phyloP scores from a whole-genome alignment of 1,139 yeast species.

The Yamadazyma taylorii region DNA sequence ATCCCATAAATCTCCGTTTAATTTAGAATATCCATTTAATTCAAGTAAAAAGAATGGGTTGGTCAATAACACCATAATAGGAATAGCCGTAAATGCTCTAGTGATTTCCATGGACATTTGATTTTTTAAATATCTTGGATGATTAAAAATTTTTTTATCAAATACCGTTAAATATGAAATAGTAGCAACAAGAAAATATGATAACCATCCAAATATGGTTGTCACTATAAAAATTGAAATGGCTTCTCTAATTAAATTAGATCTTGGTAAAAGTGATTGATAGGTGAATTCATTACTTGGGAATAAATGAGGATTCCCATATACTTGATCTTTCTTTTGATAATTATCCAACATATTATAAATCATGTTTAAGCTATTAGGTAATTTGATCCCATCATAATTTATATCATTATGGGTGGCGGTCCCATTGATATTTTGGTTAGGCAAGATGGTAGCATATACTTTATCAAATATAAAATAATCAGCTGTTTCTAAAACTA shows the following conservation, averaged over 20 bases:
- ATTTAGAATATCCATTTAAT: constrained; percentile 75
- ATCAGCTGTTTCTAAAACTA: constrained; percentile 79
- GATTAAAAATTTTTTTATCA: constrained; percentile 88
- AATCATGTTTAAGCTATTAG: constrained; percentile 18
- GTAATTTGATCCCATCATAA: constrained; percentile 4
- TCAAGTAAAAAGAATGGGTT: constrained; percentile 88
- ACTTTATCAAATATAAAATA: constrained; percentile 67
- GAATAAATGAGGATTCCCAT: constrained; percentile 39
- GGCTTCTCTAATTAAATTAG: constrained; percentile 69
- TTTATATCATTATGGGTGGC: constrained; percentile 5
- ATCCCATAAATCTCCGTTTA: constrained; percentile 66
- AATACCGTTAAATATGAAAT: constrained; percentile 74
- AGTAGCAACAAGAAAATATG: constrained; percentile 76
- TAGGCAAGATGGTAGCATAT: constrained; percentile 55
- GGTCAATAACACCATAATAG: constrained; percentile 82
- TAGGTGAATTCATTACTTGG: constrained; percentile 54
- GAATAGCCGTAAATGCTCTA: constrained; percentile 79
- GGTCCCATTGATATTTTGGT: constrained; percentile 21
- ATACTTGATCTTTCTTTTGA: constrained; percentile 38
- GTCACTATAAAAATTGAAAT: constrained; percentile 70
- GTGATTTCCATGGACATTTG: constrained; percentile 82
- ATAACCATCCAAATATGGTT: constrained; percentile 78
- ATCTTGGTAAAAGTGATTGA: constrained; percentile 66
- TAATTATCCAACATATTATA: constrained; percentile 22
- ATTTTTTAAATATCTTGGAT: constrained; percentile 92